Evolutionary conservation across 768 basidiomycete genomes (phyloP).

Genomic region (Inosperma sp.): DNA sequence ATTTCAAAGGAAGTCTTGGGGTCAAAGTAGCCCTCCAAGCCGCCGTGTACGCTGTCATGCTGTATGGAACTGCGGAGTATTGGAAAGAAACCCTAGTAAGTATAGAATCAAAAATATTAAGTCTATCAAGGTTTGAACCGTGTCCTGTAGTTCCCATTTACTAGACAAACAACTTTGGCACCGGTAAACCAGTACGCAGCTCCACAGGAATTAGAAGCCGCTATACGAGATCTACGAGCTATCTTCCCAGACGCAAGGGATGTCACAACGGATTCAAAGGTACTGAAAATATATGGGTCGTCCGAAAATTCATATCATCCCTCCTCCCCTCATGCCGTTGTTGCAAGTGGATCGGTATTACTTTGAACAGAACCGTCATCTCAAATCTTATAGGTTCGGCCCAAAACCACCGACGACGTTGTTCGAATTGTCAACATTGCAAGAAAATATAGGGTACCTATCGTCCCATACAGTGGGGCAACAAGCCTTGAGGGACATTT

Average conservation of each 20-base stretch:
- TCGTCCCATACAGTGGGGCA: conserved; percentile 79
- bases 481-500: conserved; percentile 89
- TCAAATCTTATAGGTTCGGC: conserved; percentile 43
- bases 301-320: conserved; percentile 70
- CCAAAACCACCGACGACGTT: conserved; percentile 73
- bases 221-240: conserved; percentile 49
- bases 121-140: no score
- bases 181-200: conserved; percentile 38
- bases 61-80: conserved; percentile 29
- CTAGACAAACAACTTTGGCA: conserved; percentile 9
- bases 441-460: conserved; percentile 65
- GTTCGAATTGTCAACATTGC: conserved; percentile 76
- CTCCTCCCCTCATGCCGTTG: conserved; percentile 50
- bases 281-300: conserved; percentile 54
- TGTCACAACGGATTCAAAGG: conserved; percentile 49
- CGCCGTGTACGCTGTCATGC: conserved; percentile 32
- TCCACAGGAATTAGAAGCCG: conserved; percentile 40
- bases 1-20: conserved; percentile 31
- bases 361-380: neutral
- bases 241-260: conserved; percentile 43
- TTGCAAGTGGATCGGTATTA: conserved; percentile 28
- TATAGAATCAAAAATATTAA: no score
- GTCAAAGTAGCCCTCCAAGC: conserved; percentile 35
- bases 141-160: conserved; percentile 1
- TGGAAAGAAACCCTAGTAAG: neutral